Base-by-base conservation (phyloP, 2,329 filamentous ascomycete genomes). In the Arthrobotrys pseudoclavata region DNA sequence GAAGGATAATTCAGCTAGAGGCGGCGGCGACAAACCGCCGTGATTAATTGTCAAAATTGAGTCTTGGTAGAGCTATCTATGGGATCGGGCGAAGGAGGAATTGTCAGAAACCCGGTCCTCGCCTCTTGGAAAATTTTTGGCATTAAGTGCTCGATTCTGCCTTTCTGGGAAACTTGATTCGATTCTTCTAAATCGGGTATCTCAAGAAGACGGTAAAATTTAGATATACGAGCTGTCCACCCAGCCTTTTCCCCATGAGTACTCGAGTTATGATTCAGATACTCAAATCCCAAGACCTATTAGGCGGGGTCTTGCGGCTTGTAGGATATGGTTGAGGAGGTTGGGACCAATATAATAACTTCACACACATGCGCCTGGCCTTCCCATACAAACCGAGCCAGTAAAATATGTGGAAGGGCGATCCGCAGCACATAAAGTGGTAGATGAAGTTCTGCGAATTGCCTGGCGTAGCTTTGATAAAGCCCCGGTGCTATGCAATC, bases 401-500 rank as follows among this genome's bases (percentile, higher is more conserved):
- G 74, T 47, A 29, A 50, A 47, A 45, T 52, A 29, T 26, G n/a
- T 47, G 31, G 53, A 24, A 64, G 37, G 64, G 29, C 61, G 34
- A 71, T 62, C 74, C 74, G 74, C 74, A 77, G 74, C 74, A 71
- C 48, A 47, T 57, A 53, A 24, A 9, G 24, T 69, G 20, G 47
- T 50, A 5, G 13, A 34, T 52, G 67, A 64, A 61, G 72, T 31
- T 70, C 47, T 67, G 72, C 40, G 42, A 66, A 63, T 60, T 60
- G 37, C 60, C 67, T 48, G 72, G 67, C 72, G 67, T 52, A 70
- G 72, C 42, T 61, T 53, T 53, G 61, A 71, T 70, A 77, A 77
- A 77, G 67, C 74, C 74, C 67, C 61, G 69, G 67, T 71, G 74
- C 67, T 71, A 63, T 77, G 74, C 70, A 77, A 76, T 76, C 62